A percentile compares a stretch with the other conserved stretches of the same genome.
Conservation (phyloP, 2,329 filamentous ascomycete genomes). For the Stachybotrys chlorohalonatus region DNA sequence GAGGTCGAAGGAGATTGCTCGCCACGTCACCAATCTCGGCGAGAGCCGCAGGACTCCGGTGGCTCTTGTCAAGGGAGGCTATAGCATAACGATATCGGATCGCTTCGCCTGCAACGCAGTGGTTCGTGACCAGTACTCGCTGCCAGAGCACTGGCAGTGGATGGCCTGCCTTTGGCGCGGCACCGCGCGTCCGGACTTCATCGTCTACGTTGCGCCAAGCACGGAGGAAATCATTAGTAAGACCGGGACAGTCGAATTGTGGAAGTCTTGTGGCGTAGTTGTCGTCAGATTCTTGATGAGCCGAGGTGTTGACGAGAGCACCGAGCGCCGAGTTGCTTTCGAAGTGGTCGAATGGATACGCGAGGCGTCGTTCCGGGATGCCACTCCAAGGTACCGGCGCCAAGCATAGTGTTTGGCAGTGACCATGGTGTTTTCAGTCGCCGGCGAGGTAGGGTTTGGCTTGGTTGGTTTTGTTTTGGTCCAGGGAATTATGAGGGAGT, state of each 20-base stretch:
- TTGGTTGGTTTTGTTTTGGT: not conserved
- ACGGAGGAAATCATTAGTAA: conserved; percentile 24
- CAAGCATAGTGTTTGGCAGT: conserved; percentile 2
- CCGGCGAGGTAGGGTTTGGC: not conserved
- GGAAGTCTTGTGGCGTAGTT: conserved; percentile 40
- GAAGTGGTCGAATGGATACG: conserved; percentile 79
- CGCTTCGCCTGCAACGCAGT: conserved; percentile 63
- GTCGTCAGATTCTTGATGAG: conserved; percentile 39
- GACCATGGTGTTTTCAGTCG: not conserved
- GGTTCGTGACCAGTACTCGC: conserved; percentile 67
- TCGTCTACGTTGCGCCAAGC: conserved; percentile 52
- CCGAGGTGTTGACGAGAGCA: conserved; percentile 53
- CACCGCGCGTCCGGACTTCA: conserved; percentile 71
- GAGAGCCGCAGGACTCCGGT: conserved; percentile 45
- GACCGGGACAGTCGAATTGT: conserved; percentile 45
- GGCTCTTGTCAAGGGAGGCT: conserved; percentile 67
- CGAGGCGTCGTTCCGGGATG: conserved; percentile 31
- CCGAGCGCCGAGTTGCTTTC: conserved; percentile 68
- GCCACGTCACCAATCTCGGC: conserved; percentile 29
- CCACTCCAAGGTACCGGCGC: conserved; percentile 10
- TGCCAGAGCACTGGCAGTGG: conserved; percentile 96
- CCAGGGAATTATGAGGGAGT: not conserved
- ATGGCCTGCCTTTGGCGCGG: conserved; percentile 90
- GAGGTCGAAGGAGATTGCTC: conserved; percentile 61
- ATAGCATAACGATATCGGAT: conserved; percentile 72